phyloP scores from a whole-genome alignment of 202 grass and related monocot species.

The Zizania palustris region DNA sequence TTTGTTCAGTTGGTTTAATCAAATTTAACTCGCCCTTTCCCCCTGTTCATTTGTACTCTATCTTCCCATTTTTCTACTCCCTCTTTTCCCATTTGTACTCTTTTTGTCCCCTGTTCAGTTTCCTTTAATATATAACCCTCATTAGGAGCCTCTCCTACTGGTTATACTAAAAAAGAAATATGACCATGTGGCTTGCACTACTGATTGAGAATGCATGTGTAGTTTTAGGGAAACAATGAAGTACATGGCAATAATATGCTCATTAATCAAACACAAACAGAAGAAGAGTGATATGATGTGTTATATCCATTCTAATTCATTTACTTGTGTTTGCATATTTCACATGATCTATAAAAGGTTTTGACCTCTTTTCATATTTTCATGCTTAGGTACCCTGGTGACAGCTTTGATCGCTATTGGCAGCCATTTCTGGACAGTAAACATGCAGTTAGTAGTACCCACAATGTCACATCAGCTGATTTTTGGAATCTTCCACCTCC shows the following conservation, averaged over 20 bases:
- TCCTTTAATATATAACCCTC: too few species aligned
- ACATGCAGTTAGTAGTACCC: slow-evolving; percentile 70
- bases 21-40: too few species aligned
- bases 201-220: background rate
- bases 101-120: too few species aligned
- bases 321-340: slow-evolving; percentile 1
- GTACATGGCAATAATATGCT: background rate
- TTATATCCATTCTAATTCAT: slow-evolving; percentile 22
- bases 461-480: slow-evolving; percentile 67
- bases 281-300: background rate
- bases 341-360: background rate
- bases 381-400: slow-evolving; percentile 80
- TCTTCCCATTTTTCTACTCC: too few species aligned
- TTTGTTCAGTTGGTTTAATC: too few species aligned
- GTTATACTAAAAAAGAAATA: too few species aligned
- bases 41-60: too few species aligned
- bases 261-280: background rate
- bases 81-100: too few species aligned
- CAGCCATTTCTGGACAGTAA: slow-evolving; percentile 65
- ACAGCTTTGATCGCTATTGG: slow-evolving; percentile 84
- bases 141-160: too few species aligned
- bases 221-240: slow-evolving; percentile 12
- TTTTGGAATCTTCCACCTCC: slow-evolving; percentile 94
- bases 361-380: slow-evolving; percentile 27
- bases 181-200: background rate